Evolutionary conservation across 306 rosid species (phyloP).

Genomic region (Sechiopsis laciniata): DNA sequence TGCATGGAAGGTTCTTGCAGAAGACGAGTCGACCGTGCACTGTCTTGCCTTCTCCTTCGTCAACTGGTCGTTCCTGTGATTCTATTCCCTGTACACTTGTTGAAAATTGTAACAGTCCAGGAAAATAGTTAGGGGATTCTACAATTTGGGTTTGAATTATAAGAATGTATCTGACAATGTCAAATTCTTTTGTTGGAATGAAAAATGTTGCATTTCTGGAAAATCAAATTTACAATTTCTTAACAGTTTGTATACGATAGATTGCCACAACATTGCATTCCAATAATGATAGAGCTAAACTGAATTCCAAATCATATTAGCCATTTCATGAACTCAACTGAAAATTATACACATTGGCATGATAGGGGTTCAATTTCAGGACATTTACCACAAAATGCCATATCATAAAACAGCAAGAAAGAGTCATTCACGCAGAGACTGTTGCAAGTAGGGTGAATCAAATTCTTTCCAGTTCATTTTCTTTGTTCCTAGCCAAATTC

Average conservation of each 20-base stretch:
- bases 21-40: constrained; percentile 66
- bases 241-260: neutral
- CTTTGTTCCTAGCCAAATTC: neutral
- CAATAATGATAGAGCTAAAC: neutral
- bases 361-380: neutral
- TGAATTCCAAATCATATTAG: neutral
- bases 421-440: neutral
- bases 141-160: constrained; percentile 8
- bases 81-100: constrained; percentile 12
- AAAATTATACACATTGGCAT: neutral
- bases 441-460: neutral
- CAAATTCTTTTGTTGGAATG: constrained; percentile 13
- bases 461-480: neutral
- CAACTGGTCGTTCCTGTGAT: constrained; percentile 95
- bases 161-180: neutral
- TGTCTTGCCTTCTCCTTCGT: constrained; percentile 84
- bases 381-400: neutral
- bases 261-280: neutral
- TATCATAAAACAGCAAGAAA: neutral
- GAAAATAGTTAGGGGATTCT: neutral
- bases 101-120: neutral
- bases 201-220: neutral
- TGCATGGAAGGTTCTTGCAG: constrained; percentile 79
- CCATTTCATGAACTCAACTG: constrained; percentile 6
- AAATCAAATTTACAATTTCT: constrained; percentile 3